Evolutionary conservation across 768 basidiomycete species (phyloP), one percentile per base, ranked within the genome.

Genomic region (Termitomyces sp.): DNA sequence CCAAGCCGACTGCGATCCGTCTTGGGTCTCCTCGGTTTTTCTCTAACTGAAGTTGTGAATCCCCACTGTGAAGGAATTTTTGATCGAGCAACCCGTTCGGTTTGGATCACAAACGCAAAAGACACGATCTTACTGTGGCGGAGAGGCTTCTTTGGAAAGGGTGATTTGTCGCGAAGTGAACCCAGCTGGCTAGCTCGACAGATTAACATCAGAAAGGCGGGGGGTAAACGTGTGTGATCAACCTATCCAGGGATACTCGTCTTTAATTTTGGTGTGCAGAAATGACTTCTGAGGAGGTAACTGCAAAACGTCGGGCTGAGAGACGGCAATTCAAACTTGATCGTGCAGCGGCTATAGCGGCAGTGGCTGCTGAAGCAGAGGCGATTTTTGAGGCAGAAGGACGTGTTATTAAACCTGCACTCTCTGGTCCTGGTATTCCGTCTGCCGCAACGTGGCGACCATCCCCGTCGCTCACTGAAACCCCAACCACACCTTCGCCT

Each of bases 141-240:
- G 46, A 74, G 89, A 58, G 97, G 97, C 0, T 98, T 98, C 74
- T 99, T 98, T 69, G 97, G 97, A 23, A 99, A 99, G 70, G 97
- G 97, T 1, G 89, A 90, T 67, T 75, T 99, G 52, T 95, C 92
- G 41, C 73, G 97, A 56, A 97, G 94, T 70, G 97, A 99, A 69
- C 95, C 96, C 8, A 92, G 85, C 54, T 99, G 97, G 97, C 75
- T 86, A 57, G 81, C 86, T 19, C 76, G 97, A 46, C 86, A 91
- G 63, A 76, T 88, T 57, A 92, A 91, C 66, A 77, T 75, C 60
- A 72, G 83, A 49, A 78, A 77, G 55, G 79, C 78, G 21, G 78
- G 77, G 38, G 77, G 78, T 63, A 82, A 83, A 71, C 78, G 92
- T 86, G 73, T 70, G 78, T 75, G 17, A 46, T 33, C 40, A 26